Evolutionary conservation across 1,284 basidiomycete genomes (phyloP).

Genomic region (Malassezia pachydermatis): DNA sequence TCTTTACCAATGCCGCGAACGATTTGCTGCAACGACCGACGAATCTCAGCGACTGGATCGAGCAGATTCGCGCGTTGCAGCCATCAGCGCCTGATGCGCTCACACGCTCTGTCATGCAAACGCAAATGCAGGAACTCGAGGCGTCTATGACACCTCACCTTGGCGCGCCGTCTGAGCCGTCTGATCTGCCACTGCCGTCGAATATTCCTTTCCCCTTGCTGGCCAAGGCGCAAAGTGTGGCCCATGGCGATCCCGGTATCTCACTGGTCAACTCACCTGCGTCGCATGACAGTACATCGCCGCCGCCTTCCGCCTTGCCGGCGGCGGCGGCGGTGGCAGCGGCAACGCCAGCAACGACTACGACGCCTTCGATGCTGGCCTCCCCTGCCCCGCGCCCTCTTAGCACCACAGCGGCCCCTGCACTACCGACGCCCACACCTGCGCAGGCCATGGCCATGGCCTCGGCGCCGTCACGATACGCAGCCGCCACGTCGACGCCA

Average conservation of each 20-base stretch:
- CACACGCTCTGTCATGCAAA: background rate
- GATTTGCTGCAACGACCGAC: constrained; percentile 9
- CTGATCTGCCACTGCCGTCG: constrained; percentile 10
- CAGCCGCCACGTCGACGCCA: background rate
- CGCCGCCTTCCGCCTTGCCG: background rate
- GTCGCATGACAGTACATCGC: too few relatives aligned
- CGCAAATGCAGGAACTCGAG: constrained; percentile 1
- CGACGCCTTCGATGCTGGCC: background rate
- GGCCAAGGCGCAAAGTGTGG: constrained; percentile 4
- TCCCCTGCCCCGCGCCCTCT: background rate
- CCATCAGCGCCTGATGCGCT: constrained; percentile 4
- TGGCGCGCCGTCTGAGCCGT: background rate
- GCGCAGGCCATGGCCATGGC: too few relatives aligned
- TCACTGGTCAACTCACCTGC: background rate
- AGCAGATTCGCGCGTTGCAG: constrained; percentile 2
- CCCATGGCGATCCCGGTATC: constrained; percentile 3
- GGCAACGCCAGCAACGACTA: background rate
- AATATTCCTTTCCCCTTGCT: constrained; percentile 16
- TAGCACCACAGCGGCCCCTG: background rate
- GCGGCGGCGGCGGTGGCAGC: background rate
- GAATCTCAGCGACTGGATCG: constrained; percentile 9
- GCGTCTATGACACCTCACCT: background rate
- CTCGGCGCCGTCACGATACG: too few relatives aligned
- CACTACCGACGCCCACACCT: too few relatives aligned
- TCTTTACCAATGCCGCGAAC: constrained; percentile 4